Conservation (phyloP, 257 asterid species). For the Penstemon newberryi region DNA sequence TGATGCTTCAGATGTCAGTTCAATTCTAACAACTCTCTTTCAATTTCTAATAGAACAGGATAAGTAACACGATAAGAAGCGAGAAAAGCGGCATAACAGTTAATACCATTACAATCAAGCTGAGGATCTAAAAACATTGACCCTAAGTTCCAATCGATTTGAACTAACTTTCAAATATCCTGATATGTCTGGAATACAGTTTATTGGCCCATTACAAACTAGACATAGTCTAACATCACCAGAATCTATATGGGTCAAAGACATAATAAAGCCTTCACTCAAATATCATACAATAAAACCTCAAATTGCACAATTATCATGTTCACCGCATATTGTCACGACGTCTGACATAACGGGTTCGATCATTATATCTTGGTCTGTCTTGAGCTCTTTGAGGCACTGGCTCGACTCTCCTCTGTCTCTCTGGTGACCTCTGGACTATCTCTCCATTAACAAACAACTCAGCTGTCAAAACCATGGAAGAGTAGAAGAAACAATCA, state of each 20-base stretch:
- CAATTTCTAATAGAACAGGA: too few species aligned
- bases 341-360: constrained; percentile 82
- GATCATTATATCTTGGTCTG: constrained; percentile 90
- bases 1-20: too few species aligned
- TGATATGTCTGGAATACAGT: background rate
- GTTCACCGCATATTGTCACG: constrained; percentile 64
- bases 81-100: too few species aligned
- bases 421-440: constrained; percentile 91
- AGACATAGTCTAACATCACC: constrained; percentile 2
- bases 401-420: constrained; percentile 94
- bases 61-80: too few species aligned
- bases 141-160: too few species aligned
- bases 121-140: too few species aligned
- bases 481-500: background rate
- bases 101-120: too few species aligned
- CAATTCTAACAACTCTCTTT: too few species aligned
- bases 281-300: constrained; percentile 8
- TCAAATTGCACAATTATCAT: background rate
- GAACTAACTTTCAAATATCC: background rate
- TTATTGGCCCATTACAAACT: constrained; percentile 18
- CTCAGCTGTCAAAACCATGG: constrained; percentile 58
- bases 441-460: constrained; percentile 86
- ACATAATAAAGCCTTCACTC: constrained; percentile 11
- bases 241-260: constrained; percentile 9
- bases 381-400: constrained; percentile 88